Evolutionary conservation across 1,139 yeast genomes (phyloP).

Genomic region (Debaryomyces sp.): DNA sequence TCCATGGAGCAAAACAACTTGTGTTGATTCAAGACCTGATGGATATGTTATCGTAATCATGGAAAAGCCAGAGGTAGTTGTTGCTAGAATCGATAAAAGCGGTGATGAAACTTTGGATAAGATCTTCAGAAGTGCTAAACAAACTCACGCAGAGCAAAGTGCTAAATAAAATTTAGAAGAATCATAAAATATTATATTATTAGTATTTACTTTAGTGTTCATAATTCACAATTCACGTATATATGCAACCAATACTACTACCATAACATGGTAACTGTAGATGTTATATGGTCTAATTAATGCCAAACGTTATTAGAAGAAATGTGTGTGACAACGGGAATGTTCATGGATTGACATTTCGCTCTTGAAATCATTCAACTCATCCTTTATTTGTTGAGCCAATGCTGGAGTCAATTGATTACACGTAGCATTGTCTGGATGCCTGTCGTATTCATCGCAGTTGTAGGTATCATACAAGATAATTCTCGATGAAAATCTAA

Average conservation of each 20-base stretch:
- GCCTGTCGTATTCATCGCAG: conserved; percentile 86
- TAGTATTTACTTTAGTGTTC: background rate
- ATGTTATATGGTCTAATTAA: background rate
- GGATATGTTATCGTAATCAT: conserved; percentile 50
- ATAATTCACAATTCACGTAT: background rate
- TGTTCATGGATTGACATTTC: conserved; percentile 82
- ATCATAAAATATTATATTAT: conserved; percentile 1
- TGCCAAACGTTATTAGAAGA: conserved; percentile 43
- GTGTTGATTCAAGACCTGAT: conserved; percentile 44
- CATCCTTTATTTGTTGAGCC: conserved; percentile 88
- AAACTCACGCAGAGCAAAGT: conserved; percentile 23
- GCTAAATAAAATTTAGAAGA: background rate
- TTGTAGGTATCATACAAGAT: conserved; percentile 85
- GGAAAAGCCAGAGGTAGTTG: conserved; percentile 44
- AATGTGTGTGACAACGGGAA: conserved; percentile 82
- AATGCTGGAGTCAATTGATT: conserved; percentile 85
- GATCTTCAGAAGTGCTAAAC: conserved; percentile 52
- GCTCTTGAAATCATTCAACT: conserved; percentile 74
- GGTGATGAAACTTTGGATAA: conserved; percentile 42
- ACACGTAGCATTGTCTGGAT: conserved; percentile 92
- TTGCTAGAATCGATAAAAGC: conserved; percentile 41
- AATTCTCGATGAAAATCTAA: conserved; percentile 83
- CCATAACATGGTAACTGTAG: background rate
- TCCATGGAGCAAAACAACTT: conserved; percentile 53
- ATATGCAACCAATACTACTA: background rate